Conservation (phyloP, 2,329 filamentous ascomycete species). For the Alternaria solani region DNA sequence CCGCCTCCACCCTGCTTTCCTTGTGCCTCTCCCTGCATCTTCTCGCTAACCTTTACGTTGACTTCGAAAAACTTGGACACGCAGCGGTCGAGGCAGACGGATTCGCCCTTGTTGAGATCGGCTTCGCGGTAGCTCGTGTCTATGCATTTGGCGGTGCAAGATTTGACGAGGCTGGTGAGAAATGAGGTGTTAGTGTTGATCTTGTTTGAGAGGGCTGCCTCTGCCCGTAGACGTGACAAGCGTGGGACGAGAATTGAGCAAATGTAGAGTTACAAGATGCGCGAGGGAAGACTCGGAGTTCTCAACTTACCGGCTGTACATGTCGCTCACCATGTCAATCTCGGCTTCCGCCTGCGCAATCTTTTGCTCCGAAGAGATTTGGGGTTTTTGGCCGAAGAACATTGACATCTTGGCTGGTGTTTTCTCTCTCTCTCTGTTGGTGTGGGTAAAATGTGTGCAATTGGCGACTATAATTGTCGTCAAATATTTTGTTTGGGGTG, state of each 20-base stretch:
- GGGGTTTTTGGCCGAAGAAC: slow-evolving; percentile 69
- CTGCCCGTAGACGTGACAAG: not conserved
- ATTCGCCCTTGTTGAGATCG: slow-evolving; percentile 98
- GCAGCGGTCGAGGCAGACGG: slow-evolving; percentile 96
- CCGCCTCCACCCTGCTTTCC: slow-evolving; percentile 56
- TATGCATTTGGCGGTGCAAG: slow-evolving; percentile 93
- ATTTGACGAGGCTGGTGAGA: slow-evolving; percentile 74
- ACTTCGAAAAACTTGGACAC: slow-evolving; percentile 98
- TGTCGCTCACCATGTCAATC: slow-evolving; percentile 96
- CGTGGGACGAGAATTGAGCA: not conserved
- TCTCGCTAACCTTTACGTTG: slow-evolving; percentile 96
- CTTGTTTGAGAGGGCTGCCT: not conserved
- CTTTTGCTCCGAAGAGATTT: slow-evolving; percentile 95
- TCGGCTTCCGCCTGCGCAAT: slow-evolving; percentile 95
- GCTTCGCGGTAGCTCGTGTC: slow-evolving; percentile 91
- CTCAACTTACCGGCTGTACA: slow-evolving; percentile 85
- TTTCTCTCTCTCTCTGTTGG: not conserved
- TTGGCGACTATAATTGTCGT: not conserved
- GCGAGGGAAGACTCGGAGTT: not conserved
- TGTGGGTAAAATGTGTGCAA: not conserved
- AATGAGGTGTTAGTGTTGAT: not conserved
- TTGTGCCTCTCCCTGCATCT: slow-evolving; percentile 87
- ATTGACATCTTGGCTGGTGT: slow-evolving; percentile 43
- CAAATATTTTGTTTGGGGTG: not conserved
- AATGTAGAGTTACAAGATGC: not conserved